Evolutionary conservation across 495 filamentous ascomycete genomes (phyloP).

Genomic region (Astrocystis sublimbata): DNA sequence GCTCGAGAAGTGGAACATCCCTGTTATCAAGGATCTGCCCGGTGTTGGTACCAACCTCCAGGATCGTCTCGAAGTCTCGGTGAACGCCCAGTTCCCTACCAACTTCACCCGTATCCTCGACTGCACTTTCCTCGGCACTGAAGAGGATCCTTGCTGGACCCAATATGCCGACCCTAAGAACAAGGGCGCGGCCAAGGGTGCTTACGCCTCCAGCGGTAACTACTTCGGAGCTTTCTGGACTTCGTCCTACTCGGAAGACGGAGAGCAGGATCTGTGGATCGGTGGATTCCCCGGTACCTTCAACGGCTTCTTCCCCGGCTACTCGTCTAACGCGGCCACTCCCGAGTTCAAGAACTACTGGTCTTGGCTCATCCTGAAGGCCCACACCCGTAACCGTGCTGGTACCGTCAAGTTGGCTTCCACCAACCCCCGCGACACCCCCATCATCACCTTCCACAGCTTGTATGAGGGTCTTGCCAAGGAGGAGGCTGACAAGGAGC

Average conservation of each 20-base stretch:
- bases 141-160: constrained; percentile 53
- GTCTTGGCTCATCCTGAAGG: constrained; percentile 54
- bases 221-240: constrained; percentile 49
- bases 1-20: constrained; percentile 43
- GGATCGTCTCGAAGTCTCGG: constrained; percentile 60
- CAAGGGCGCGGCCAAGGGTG: constrained; percentile 38
- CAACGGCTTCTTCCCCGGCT: constrained; percentile 53
- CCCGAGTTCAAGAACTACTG: constrained; percentile 39
- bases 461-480: constrained; percentile 41
- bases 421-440: constrained; percentile 56
- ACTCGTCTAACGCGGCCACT: constrained; percentile 21
- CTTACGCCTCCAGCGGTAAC: constrained; percentile 53
- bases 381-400: constrained; percentile 51
- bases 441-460: constrained; percentile 56
- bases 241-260: constrained; percentile 37
- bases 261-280: constrained; percentile 52
- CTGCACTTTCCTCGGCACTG: constrained; percentile 48
- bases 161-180: constrained; percentile 40
- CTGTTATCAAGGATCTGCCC: constrained; percentile 54
- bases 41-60: constrained; percentile 67
- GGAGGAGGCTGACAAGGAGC: constrained; percentile 30
- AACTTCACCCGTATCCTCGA: constrained; percentile 45
- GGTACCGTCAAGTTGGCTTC: constrained; percentile 54
- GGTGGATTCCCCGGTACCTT: constrained; percentile 56
- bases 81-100: constrained; percentile 45